These are phyloP conservation scores for Aspergillus pseudoglaucus DNA, from an alignment of 2,329 filamentous ascomycete species.

Conservation along the genomic window DNA sequence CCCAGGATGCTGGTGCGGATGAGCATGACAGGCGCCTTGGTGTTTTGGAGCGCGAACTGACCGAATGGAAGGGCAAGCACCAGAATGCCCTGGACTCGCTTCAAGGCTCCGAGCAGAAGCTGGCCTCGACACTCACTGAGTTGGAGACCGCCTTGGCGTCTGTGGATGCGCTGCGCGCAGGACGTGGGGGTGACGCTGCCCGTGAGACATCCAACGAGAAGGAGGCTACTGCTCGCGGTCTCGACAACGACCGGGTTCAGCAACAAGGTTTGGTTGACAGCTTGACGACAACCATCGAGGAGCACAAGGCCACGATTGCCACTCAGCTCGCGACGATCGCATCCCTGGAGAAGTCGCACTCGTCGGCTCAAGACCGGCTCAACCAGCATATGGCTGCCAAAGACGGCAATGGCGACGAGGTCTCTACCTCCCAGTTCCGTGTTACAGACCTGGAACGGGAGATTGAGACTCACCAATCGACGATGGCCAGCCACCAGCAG, in stretches of 20 bases:
- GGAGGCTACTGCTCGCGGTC: slow-evolving; percentile 37
- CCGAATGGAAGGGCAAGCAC: slow-evolving; percentile 71
- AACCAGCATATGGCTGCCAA: slow-evolving; percentile 59
- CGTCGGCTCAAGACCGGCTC: slow-evolving; percentile 59
- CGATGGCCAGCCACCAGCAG: slow-evolving; percentile 49
- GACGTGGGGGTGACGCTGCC: slow-evolving; percentile 27
- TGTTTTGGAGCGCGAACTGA: slow-evolving; percentile 64
- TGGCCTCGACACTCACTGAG: slow-evolving; percentile 65
- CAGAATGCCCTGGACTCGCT: slow-evolving; percentile 62
- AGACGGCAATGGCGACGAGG: slow-evolving; percentile 48
- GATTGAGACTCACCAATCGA: slow-evolving; percentile 50
- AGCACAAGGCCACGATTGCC: slow-evolving; percentile 69
- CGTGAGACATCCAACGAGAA: slow-evolving; percentile 27
- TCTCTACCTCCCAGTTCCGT: slow-evolving; percentile 36
- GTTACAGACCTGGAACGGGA: slow-evolving; percentile 52
- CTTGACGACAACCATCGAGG: slow-evolving; percentile 69
- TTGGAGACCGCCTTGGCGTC: slow-evolving; percentile 62
- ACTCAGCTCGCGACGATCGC: slow-evolving; percentile 63
- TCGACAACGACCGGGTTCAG: slow-evolving; percentile 47
- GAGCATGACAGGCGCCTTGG: slow-evolving; percentile 54
- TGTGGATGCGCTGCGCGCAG: slow-evolving; percentile 41
- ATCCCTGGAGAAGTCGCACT: slow-evolving; percentile 67
- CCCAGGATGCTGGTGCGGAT: slow-evolving; percentile 27
- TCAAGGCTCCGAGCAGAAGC: slow-evolving; percentile 63
- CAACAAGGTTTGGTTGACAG: slow-evolving; percentile 55